Evolutionary conservation across 2,329 filamentous ascomycete species (phyloP).

Genomic region (Aquanectria penicillioides): DNA sequence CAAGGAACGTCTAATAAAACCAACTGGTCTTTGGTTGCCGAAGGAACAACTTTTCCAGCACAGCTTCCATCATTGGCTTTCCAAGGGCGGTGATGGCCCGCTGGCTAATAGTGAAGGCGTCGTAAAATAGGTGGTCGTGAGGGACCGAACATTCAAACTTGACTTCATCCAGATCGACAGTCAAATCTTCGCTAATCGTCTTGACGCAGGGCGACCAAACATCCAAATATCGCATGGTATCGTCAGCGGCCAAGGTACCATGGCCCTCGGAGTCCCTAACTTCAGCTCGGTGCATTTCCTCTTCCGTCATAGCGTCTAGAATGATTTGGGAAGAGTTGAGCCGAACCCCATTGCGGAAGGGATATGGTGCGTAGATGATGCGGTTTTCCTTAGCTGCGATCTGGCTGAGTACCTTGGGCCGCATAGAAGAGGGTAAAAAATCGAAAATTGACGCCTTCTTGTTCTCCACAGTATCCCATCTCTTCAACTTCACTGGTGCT

Average conservation of each 20-base stretch:
- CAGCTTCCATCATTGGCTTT: slow-evolving; percentile 25
- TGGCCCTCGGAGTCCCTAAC: slow-evolving; percentile 56
- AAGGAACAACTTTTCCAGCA: slow-evolving; percentile 40
- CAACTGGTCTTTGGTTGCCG: slow-evolving; percentile 25
- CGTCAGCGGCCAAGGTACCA: slow-evolving; percentile 47
- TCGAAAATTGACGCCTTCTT: slow-evolving; percentile 26
- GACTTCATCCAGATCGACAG: slow-evolving; percentile 22
- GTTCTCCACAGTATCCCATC: slow-evolving; percentile 22
- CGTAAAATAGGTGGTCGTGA: slow-evolving; percentile 62
- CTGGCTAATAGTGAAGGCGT: slow-evolving; percentile 57
- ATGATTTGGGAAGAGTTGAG: slow-evolving; percentile 54
- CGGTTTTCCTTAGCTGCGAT: slow-evolving; percentile 27
- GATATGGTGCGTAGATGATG: slow-evolving; percentile 46
- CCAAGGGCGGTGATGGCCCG: slow-evolving; percentile 42
- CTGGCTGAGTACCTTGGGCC: slow-evolving; percentile 17
- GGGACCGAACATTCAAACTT: slow-evolving; percentile 51
- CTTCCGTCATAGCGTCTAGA: slow-evolving; percentile 57
- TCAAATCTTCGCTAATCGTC: slow-evolving; percentile 24
- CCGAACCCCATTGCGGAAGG: slow-evolving; percentile 54
- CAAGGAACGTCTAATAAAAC: slow-evolving; percentile 17
- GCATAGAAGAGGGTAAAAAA: slow-evolving; percentile 26
- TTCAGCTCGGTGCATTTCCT: slow-evolving; percentile 55
- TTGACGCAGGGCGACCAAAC: slow-evolving; percentile 55
- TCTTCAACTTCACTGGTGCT: slow-evolving; percentile 22
- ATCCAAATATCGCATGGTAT: slow-evolving; percentile 52